phyloP scores from a whole-genome alignment of 495 filamentous ascomycete genomes.

The Aspergillus funiculosus region DNA sequence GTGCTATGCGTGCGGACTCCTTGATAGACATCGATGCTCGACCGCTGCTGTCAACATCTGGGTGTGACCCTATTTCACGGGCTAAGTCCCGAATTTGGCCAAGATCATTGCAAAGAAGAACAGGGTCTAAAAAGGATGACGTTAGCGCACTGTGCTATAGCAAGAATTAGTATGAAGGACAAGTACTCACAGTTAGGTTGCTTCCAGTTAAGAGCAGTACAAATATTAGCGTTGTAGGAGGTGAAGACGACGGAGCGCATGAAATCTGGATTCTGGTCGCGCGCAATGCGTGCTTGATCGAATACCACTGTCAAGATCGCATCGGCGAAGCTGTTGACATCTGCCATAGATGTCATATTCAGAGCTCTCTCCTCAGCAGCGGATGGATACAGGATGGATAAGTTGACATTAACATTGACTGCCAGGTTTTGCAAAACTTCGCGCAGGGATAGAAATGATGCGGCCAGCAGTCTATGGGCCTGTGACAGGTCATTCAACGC shows the following conservation, averaged over 20 bases:
- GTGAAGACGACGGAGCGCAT: conserved; percentile 87
- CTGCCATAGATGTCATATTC: conserved; percentile 63
- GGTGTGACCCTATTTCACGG: conserved; percentile 34
- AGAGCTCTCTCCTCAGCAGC: conserved; percentile 60
- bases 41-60: conserved; percentile 56
- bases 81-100: conserved; percentile 51
- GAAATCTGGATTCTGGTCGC: conserved; percentile 60
- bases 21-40: conserved; percentile 77
- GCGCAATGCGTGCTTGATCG: conserved; percentile 74
- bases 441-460: conserved; percentile 65
- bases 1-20: conserved; percentile 87
- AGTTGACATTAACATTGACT: conserved; percentile 70
- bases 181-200: conserved; percentile 79
- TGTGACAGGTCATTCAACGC: conserved; percentile 53
- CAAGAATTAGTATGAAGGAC: neutral
- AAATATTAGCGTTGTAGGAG: conserved; percentile 81
- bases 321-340: conserved; percentile 84
- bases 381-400: conserved; percentile 81
- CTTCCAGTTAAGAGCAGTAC: conserved; percentile 95
- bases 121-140: conserved; percentile 57
- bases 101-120: conserved; percentile 90
- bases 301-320: conserved; percentile 79
- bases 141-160: neutral
- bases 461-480: conserved; percentile 62
- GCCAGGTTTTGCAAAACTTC: conserved; percentile 72